phyloP scores from a whole-genome alignment of 345 rosid species.

The Lepidium sativum region DNA sequence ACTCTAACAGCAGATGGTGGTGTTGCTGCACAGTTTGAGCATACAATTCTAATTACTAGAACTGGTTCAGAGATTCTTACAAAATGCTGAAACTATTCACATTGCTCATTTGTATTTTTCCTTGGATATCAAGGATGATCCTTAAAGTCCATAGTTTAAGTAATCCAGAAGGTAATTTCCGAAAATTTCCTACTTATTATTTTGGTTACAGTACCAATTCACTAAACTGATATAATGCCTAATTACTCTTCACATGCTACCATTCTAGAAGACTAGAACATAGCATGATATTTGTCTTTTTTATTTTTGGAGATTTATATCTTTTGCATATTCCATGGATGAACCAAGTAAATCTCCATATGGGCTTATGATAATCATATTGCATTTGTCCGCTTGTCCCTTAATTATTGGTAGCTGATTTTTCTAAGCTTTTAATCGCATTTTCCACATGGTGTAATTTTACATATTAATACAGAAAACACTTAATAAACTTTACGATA shows the following conservation, averaged over 20 bases:
- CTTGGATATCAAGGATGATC: not conserved
- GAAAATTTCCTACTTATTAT: not conserved
- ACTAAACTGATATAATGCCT: not conserved
- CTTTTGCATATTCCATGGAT: no score
- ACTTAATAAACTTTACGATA: no score
- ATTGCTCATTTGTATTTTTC: not conserved
- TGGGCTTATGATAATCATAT: no score
- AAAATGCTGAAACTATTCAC: conserved; percentile 28
- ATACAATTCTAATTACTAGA: conserved; percentile 75
- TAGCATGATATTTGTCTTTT: no score
- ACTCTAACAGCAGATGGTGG: conserved; percentile 67
- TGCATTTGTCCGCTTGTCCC: no score
- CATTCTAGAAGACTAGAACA: no score
- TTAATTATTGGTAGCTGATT: not conserved
- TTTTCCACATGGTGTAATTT: not conserved
- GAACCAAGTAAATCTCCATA: no score
- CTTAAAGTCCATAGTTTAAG: not conserved
- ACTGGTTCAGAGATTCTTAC: conserved; percentile 87
- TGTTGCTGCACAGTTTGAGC: conserved; percentile 86
- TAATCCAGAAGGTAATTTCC: not conserved
- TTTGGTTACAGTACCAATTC: not conserved
- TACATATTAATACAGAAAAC: not conserved
- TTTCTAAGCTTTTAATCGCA: not conserved
- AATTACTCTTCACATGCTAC: no score
- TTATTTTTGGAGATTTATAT: no score